Conservation (phyloP, 2,329 filamentous ascomycete genomes). For the Hymenoscyphus scutula region DNA sequence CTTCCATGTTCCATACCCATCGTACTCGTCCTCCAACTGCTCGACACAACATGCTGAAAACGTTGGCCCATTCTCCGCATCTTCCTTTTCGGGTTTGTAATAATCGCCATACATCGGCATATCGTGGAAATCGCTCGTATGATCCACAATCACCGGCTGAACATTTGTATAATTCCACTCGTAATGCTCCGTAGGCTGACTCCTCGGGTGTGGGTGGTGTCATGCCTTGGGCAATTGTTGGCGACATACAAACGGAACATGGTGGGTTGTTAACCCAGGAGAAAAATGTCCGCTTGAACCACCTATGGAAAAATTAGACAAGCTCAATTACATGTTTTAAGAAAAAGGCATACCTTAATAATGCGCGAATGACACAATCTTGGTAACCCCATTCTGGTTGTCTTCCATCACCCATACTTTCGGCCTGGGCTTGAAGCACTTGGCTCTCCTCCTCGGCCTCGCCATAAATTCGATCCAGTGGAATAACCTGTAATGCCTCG, state of each 20-base stretch:
- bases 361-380: slow-evolving; percentile 87
- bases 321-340: slow-evolving; percentile 14
- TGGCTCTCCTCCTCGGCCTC: slow-evolving; percentile 94
- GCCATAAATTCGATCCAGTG: slow-evolving; percentile 84
- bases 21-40: slow-evolving; percentile 86
- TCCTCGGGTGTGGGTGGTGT: slow-evolving; percentile 85
- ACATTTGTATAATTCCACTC: slow-evolving; percentile 89
- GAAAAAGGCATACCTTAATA: slow-evolving; percentile 64
- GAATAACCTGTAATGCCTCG: slow-evolving; percentile 83
- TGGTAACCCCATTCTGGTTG: slow-evolving; percentile 95
- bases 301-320: slow-evolving; percentile 51
- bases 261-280: slow-evolving; percentile 94
- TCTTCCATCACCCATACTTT: slow-evolving; percentile 76
- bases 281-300: slow-evolving; percentile 96
- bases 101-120: slow-evolving; percentile 91
- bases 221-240: slow-evolving; percentile 80
- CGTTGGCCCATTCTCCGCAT: slow-evolving; percentile 95
- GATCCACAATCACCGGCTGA: slow-evolving; percentile 70
- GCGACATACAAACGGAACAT: slow-evolving; percentile 76
- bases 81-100: slow-evolving; percentile 83
- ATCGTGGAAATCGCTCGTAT: slow-evolving; percentile 88
- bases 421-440: slow-evolving; percentile 81
- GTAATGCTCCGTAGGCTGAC: slow-evolving; percentile 78
- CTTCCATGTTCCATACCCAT: slow-evolving; percentile 98
- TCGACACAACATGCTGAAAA: slow-evolving; percentile 96